These are phyloP conservation scores for Penicillium argentinense DNA, from an alignment of 495 filamentous ascomycete genomes.

Conservation along the genomic window DNA sequence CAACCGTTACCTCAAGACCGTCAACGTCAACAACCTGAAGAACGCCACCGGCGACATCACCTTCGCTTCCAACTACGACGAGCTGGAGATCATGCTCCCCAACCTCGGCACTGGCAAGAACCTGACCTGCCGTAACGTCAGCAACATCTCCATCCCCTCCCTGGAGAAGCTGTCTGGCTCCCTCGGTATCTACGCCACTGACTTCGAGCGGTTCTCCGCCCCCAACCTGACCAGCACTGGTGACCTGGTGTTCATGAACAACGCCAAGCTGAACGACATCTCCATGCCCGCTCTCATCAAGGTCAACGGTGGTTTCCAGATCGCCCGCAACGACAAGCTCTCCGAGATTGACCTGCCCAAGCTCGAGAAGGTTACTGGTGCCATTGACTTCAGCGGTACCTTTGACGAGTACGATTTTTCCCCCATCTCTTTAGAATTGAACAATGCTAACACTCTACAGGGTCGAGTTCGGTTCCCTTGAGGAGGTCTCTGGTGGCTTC, in stretches of 20 bases:
- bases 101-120: constrained; percentile 75
- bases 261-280: constrained; percentile 73
- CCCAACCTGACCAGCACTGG: constrained; percentile 80
- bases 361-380: constrained; percentile 72
- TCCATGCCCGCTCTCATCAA: constrained; percentile 63
- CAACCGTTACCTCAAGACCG: constrained; percentile 67
- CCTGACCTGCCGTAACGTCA: constrained; percentile 87
- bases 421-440: not conserved
- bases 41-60: constrained; percentile 62
- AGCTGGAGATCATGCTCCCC: constrained; percentile 71
- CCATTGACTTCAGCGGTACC: constrained; percentile 84
- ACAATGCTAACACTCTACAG: constrained; percentile 46
- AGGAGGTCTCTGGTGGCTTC: constrained; percentile 81
- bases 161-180: constrained; percentile 74
- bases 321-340: constrained; percentile 85
- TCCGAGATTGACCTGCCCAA: constrained; percentile 61
- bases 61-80: constrained; percentile 57
- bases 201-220: constrained; percentile 63
- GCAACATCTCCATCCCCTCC: constrained; percentile 70
- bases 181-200: constrained; percentile 81
- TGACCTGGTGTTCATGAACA: constrained; percentile 78
- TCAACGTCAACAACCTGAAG: constrained; percentile 67
- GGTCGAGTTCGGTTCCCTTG: constrained; percentile 64
- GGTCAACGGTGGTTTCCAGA: constrained; percentile 74
- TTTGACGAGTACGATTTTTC: constrained; percentile 75